These are phyloP conservation scores for Talaromyces sp. DNA, from an alignment of 2,329 filamentous ascomycete genomes.

Conservation along the genomic window DNA sequence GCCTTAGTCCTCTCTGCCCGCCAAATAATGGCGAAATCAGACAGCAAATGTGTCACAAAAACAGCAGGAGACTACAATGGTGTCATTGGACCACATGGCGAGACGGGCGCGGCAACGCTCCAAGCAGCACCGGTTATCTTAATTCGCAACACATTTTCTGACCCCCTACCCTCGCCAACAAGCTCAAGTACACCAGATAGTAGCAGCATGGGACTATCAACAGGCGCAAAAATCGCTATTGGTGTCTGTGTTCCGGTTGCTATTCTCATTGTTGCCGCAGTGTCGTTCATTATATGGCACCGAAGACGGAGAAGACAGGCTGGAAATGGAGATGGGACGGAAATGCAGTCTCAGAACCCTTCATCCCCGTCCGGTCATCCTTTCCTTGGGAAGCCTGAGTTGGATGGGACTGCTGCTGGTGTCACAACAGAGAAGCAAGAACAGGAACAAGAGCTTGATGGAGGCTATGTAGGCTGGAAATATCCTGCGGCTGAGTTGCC, in stretches of 20 bases:
- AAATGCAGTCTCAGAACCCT: background rate
- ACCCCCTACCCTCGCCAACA: background rate
- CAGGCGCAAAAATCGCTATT: slow-evolving; percentile 32
- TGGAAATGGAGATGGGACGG: background rate
- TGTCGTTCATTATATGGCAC: slow-evolving; percentile 22
- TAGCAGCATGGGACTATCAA: slow-evolving; percentile 21
- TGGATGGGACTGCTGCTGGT: slow-evolving; percentile 1
- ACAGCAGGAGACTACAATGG: slow-evolving; percentile 9
- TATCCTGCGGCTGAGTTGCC: slow-evolving; percentile 10
- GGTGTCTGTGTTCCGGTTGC: slow-evolving; percentile 25
- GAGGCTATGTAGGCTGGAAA: background rate
- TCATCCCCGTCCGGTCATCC: background rate
- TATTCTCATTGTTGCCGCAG: slow-evolving; percentile 14
- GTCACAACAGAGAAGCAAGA: background rate
- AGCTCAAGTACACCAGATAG: too few relatives aligned
- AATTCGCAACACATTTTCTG: slow-evolving; percentile 7
- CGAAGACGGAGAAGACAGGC: background rate
- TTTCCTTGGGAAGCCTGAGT: slow-evolving; percentile 11
- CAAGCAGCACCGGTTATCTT: slow-evolving; percentile 13
- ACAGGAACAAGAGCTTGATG: slow-evolving; percentile 9
- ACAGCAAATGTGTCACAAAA: slow-evolving; percentile 3
- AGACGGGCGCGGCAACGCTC: slow-evolving; percentile 5
- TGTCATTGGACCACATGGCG: background rate
- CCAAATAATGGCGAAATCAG: background rate
- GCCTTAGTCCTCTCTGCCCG: background rate